Percentiles rank a stretch among this genome's conserved stretches.
These are phyloP conservation scores for Colletotrichum liriopes DNA, from an alignment of 2,329 filamentous ascomycete species.

Conservation along the genomic window DNA sequence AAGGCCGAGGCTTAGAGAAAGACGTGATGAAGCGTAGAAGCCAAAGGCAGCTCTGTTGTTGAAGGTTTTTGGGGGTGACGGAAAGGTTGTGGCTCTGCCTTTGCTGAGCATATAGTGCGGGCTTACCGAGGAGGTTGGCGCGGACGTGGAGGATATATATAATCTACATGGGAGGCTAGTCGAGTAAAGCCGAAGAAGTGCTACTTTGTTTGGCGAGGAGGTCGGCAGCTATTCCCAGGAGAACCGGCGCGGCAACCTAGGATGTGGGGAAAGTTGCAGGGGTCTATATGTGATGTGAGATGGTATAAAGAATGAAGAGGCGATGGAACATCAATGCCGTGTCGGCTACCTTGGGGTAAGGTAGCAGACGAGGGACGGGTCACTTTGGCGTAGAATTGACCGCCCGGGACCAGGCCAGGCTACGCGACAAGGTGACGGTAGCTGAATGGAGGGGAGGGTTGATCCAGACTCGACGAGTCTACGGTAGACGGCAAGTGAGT, in stretches of 20 bases:
- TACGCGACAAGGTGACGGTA: conserved; percentile 7
- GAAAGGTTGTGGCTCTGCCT: not conserved
- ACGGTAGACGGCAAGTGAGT: conserved; percentile 1
- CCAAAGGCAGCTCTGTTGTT: not conserved
- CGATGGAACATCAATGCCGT: conserved; percentile 42
- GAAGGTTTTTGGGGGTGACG: not conserved
- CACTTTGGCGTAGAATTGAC: conserved; percentile 7
- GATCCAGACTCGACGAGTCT: conserved; percentile 9
- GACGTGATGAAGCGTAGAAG: not conserved
- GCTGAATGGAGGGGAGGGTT: not conserved
- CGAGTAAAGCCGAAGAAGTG: conserved; percentile 23
- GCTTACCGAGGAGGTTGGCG: not conserved
- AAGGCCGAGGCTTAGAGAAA: not conserved
- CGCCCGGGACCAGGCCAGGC: conserved; percentile 14
- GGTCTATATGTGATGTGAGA: conserved; percentile 21
- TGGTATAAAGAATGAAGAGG: conserved; percentile 19
- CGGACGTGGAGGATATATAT: conserved; percentile 30
- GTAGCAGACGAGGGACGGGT: not conserved
- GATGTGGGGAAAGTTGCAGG: conserved; percentile 37
- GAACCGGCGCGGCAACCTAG: conserved; percentile 19
- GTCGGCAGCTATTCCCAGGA: conserved; percentile 32
- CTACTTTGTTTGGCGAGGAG: conserved; percentile 2
- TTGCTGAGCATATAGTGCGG: not conserved
- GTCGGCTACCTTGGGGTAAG: conserved; percentile 24
- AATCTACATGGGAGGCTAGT: conserved; percentile 18